Evolutionary conservation across 768 basidiomycete genomes (phyloP), one percentile per base, ranked within the genome.

Genomic region (Suillus tomentosus): DNA sequence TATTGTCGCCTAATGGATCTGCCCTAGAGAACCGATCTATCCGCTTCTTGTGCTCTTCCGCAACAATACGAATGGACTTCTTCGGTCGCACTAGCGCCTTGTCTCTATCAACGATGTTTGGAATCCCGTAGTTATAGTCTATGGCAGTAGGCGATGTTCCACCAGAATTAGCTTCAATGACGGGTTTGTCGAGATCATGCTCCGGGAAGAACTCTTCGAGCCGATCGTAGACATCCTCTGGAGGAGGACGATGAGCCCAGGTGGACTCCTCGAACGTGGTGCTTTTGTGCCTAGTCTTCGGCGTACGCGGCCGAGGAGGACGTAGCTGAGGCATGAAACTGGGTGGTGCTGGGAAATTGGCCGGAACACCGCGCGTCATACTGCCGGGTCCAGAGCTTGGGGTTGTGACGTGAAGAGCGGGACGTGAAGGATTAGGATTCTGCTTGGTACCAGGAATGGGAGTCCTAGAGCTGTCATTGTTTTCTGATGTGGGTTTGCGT

Each of bases 171-270:
- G 90, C 87, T 69, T 99, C 96, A 61, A 98, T 92, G 67, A 99
- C 90, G 2, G 96, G 95, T 72, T 95, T 92, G 76, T 99, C 97
- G 56, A 99, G 86, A 71, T 98, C 95, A 72, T 97, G 93, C 67
- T 91, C 89, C 1, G 96, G 96, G 83, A 99, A 99, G 81, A 94
- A 98, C 65, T 91, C 88, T 69, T 98, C 94, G 9, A 99, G 83
- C 62, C 92, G 88, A 50, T 98, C 91, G 73, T 95, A 94, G 51
- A 99, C 91, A 68, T 92, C 91, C 77, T 99, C 97, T 0, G 95
- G 88, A 53, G 89, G 87, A 36, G 96, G 96, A 70, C 95, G 92
- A 65, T 90, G 87, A 43, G 92, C 91, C 95, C 94, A 97, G 24
- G 90, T 90, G 62, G 84, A 82, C 68, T 87, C 89, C 15, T 83